A percentile compares a stretch with the other conserved stretches of the same genome.
These are phyloP conservation scores for Porcisia deanei DNA, from an alignment of 208 protist species.

Conservation along the genomic window DNA sequence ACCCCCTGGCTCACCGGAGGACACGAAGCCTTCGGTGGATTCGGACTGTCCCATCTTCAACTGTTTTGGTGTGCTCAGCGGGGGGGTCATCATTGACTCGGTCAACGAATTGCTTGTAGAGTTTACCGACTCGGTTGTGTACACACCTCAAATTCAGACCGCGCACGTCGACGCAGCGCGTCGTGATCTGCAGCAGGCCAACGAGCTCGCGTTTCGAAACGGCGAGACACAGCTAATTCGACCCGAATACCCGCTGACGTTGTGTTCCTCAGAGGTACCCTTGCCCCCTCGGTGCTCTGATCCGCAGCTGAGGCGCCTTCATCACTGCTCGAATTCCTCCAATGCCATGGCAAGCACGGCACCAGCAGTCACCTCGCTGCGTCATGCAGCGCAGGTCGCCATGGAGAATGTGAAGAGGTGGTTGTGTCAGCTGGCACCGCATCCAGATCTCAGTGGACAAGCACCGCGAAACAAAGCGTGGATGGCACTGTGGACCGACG, in stretches of 20 bases:
- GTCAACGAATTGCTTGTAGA: conserved; percentile 40
- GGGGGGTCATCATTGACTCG: conserved; percentile 62
- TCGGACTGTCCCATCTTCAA: conserved; percentile 62
- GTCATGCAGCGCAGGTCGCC: conserved; percentile 3
- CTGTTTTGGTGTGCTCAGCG: conserved; percentile 61
- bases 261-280: conserved; percentile 25
- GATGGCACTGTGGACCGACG: background rate
- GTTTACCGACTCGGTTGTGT: conserved; percentile 38
- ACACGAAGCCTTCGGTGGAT: conserved; percentile 7
- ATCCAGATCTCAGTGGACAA: background rate
- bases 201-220: conserved; percentile 21
- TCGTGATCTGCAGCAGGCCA: conserved; percentile 1
- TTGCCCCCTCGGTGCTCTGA: conserved; percentile 7
- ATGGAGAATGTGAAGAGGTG: conserved; percentile 3
- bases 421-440: background rate
- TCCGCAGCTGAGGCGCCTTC: background rate
- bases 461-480: background rate
- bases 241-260: conserved; percentile 17
- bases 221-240: conserved; percentile 10
- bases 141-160: conserved; percentile 18
- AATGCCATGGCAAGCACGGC: background rate
- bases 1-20: background rate
- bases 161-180: background rate
- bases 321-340: background rate
- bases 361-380: conserved; percentile 1